Base-by-base conservation (phyloP, 768 basidiomycete species). In the Suillus decipiens region DNA sequence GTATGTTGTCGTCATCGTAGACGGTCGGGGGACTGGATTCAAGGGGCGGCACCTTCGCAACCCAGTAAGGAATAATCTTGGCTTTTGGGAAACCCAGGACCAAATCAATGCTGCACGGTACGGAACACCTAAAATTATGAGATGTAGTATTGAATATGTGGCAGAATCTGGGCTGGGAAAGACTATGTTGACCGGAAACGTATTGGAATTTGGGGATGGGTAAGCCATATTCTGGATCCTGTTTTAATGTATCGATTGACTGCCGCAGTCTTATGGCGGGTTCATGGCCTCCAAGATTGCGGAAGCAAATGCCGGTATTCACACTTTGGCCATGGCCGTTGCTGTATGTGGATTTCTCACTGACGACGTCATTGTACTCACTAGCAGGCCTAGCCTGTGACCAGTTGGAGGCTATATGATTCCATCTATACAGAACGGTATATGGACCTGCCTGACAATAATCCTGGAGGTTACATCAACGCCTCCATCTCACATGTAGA, bases 201-300 rank as follows among this genome's bases (percentile, higher is more conserved):
- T 51, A 92, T 99, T 54, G 97, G 96, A 0, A 90, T 99, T 58
- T 98, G 96, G 96, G 97, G 97, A 48, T 99, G 97, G 96, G 93
- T 95, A 65, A 72, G 90, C 78, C 14, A 56, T 10, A 61, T 39
- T 39, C 24, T 12, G 43, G 3, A 19, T 55, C 42, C 41, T 5
- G 19, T 50, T 36, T 48, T 67, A n/a, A 50, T 59, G 58, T 63
- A 37, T 62, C 48, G 48, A 19, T 68, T 54, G 19, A 22, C 8
- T 51, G 15, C 31, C 37, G 15, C 68, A 96, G 96, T 95, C 92
- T 10, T 98, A 95, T 70, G 96, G 96, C 11, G 96, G 97, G 0
- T 99, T 94, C 77, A 93, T 99, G 90, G 90, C 91, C 61, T 86
- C 90, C 63, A 99, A 99, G 73, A 87, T 96, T 5, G 85, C 92